phyloP scores from a whole-genome alignment of 75 land plant species.

The Isoetes taiwanensis region DNA sequence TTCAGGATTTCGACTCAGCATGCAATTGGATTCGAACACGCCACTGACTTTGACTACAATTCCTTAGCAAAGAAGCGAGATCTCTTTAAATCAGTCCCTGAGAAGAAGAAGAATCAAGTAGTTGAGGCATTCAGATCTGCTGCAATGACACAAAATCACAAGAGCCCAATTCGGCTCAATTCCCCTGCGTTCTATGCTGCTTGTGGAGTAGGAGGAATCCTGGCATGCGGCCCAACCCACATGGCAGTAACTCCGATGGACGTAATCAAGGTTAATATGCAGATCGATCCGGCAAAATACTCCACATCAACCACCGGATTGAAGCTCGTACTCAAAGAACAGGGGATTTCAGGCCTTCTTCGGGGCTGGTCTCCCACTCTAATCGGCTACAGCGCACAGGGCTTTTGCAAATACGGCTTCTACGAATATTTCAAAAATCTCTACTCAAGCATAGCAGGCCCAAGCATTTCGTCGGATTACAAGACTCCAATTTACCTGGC shows the following conservation, averaged over 20 bases:
- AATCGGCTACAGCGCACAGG: constrained; percentile 27
- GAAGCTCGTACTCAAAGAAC: constrained; percentile 9
- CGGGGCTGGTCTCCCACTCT: constrained; percentile 29
- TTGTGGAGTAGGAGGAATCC: constrained; percentile 23
- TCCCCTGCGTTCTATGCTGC: constrained; percentile 23
- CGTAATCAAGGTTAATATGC: constrained; percentile 32
- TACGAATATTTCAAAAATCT: constrained; percentile 32
- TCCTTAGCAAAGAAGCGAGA: no score
- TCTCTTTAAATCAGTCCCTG: no score
- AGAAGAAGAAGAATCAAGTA: no score
- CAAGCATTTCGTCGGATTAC: constrained; percentile 10
- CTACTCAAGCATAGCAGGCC: constrained; percentile 17
- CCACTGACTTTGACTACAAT: no score
- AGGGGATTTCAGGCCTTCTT: constrained; percentile 19
- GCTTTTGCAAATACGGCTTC: constrained; percentile 27
- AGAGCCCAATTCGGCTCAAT: no score
- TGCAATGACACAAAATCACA: no score
- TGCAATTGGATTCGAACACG: no score
- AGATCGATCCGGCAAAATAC: constrained; percentile 25
- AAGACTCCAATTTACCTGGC: constrained; percentile 26
- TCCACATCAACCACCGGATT: constrained; percentile 5
- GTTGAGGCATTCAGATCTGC: no score
- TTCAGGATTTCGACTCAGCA: no score
- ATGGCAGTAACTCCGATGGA: constrained; percentile 32
- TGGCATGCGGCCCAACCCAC: constrained; percentile 31